Evolutionary conservation across 2,329 filamentous ascomycete genomes (phyloP).

Genomic region (Fusarium secorum): DNA sequence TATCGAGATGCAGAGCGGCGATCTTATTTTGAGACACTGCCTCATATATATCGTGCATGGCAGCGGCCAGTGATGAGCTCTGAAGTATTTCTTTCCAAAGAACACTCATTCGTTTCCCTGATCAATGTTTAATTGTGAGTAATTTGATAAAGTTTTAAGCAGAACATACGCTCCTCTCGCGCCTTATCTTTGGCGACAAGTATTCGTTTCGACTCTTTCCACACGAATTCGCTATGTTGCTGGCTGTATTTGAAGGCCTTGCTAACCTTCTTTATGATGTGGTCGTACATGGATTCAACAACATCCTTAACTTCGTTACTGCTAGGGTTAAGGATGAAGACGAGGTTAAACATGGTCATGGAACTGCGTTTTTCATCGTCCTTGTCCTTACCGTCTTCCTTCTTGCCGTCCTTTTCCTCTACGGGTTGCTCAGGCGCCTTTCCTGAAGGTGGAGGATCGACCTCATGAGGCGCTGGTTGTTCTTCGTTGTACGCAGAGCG

Average conservation of each 20-base stretch:
- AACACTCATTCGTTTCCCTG: slow-evolving; percentile 66
- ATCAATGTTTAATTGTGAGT: slow-evolving; percentile 1
- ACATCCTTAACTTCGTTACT: slow-evolving; percentile 78
- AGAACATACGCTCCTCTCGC: slow-evolving; percentile 67
- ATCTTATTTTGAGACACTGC: slow-evolving; percentile 86
- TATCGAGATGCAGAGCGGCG: slow-evolving; percentile 80
- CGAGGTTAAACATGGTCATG: slow-evolving; percentile 98
- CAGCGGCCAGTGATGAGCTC: slow-evolving; percentile 80
- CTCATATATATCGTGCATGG: slow-evolving; percentile 82
- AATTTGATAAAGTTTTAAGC: not conserved
- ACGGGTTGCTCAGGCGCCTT: slow-evolving; percentile 41
- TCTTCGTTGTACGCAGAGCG: slow-evolving; percentile 49
- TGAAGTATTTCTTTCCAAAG: slow-evolving; percentile 76
- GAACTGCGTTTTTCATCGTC: slow-evolving; percentile 69
- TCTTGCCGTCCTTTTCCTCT: slow-evolving; percentile 41
- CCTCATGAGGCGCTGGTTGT: slow-evolving; percentile 41
- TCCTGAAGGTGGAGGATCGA: slow-evolving; percentile 35
- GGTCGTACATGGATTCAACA: slow-evolving; percentile 79
- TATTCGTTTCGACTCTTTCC: slow-evolving; percentile 87
- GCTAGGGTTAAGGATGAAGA: slow-evolving; percentile 87
- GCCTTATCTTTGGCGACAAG: slow-evolving; percentile 82
- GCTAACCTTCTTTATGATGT: slow-evolving; percentile 90
- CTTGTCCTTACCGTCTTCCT: slow-evolving; percentile 46
- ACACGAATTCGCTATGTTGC: slow-evolving; percentile 87
- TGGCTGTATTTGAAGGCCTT: slow-evolving; percentile 94